phyloP scores from a whole-genome alignment of 2,329 filamentous ascomycete species.

The Pseudogymnoascus sp. region DNA sequence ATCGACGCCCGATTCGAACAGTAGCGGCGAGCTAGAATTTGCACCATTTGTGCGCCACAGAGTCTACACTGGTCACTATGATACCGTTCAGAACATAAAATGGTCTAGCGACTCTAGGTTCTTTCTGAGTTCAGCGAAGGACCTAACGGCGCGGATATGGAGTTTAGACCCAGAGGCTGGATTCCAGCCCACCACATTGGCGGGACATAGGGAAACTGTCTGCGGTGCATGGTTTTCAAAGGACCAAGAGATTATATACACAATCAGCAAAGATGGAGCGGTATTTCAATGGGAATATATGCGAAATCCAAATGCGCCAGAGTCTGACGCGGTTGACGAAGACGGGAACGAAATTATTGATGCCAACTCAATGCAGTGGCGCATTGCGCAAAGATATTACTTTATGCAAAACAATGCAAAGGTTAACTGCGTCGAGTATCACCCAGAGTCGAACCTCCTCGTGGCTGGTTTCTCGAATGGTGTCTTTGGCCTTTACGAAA shows the following conservation, averaged over 20 bases:
- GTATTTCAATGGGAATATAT: slow-evolving; percentile 89
- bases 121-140: slow-evolving; percentile 85
- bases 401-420: slow-evolving; percentile 87
- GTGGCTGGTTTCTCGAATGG: slow-evolving; percentile 95
- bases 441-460: slow-evolving; percentile 79
- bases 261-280: slow-evolving; percentile 93
- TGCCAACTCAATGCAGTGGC: slow-evolving; percentile 70
- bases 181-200: slow-evolving; percentile 81
- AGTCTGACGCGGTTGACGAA: slow-evolving; percentile 42
- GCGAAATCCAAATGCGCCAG: slow-evolving; percentile 45
- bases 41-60: slow-evolving; percentile 88
- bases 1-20: slow-evolving; percentile 71
- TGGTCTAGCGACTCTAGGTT: slow-evolving; percentile 97
- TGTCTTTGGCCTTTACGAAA: slow-evolving; percentile 85
- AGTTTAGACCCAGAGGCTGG: slow-evolving; percentile 79
- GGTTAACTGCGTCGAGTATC: slow-evolving; percentile 84
- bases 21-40: slow-evolving; percentile 80
- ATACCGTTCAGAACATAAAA: slow-evolving; percentile 74
- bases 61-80: slow-evolving; percentile 80
- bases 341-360: slow-evolving; percentile 52
- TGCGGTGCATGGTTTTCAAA: slow-evolving; percentile 95
- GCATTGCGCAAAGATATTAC: slow-evolving; percentile 83
- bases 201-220: slow-evolving; percentile 83
- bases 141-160: slow-evolving; percentile 91
- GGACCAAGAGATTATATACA: slow-evolving; percentile 92